A percentile compares a stretch with the other conserved stretches of the same genome.
Evolutionary conservation across 2,329 filamentous ascomycete genomes (phyloP).

Genomic region (Alternaria ventricosa): DNA sequence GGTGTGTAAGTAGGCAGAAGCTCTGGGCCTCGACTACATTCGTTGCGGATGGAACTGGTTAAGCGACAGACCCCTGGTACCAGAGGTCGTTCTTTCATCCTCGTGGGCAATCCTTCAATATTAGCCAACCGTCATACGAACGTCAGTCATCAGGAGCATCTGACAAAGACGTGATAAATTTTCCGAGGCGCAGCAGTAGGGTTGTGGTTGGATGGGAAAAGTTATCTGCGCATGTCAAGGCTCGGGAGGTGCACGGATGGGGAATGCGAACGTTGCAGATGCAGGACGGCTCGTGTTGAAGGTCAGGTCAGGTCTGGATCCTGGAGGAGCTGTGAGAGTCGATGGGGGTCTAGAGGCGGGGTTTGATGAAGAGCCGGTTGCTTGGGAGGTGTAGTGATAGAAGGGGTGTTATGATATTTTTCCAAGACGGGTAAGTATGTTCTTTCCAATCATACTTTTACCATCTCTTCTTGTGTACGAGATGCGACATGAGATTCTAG

Average conservation of each 20-base stretch:
- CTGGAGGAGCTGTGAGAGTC: background rate
- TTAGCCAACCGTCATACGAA: background rate
- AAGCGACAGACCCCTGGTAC: background rate
- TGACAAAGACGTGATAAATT: constrained; percentile 27
- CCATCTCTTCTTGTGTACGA: background rate
- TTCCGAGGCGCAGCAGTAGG: constrained; percentile 8
- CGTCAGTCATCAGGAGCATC: background rate
- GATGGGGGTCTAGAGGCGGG: background rate
- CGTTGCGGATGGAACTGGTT: background rate
- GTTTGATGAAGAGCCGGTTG: background rate
- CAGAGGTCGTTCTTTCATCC: background rate
- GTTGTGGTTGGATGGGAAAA: background rate
- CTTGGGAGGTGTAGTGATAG: background rate
- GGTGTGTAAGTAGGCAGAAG: background rate
- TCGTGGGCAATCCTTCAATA: background rate
- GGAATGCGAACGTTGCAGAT: background rate
- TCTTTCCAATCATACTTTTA: background rate
- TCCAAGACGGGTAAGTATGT: background rate
- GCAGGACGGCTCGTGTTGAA: background rate
- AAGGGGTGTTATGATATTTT: background rate
- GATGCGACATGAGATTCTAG: background rate
- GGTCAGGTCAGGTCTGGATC: background rate
- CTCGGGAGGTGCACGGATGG: background rate
- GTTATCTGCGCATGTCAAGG: background rate
- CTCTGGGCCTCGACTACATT: background rate